Evolutionary conservation across 2,329 filamentous ascomycete species (phyloP).

Genomic region (Aspergillus neotritici): DNA sequence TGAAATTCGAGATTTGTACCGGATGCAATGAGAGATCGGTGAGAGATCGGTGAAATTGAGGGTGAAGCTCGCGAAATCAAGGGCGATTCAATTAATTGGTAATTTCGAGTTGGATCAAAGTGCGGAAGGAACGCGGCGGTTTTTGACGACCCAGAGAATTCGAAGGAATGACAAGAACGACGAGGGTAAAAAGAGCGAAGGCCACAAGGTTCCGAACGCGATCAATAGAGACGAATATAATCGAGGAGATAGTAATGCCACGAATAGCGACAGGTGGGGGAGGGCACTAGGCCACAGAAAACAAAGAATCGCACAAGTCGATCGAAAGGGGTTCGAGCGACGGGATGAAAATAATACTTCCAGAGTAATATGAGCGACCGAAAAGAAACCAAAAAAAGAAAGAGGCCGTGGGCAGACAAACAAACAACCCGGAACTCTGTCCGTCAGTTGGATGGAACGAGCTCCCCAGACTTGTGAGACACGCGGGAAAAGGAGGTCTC

Average conservation of each 20-base stretch:
- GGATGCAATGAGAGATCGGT: background rate
- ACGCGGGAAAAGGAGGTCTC: constrained; percentile 28
- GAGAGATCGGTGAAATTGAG: too few relatives aligned
- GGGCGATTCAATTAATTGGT: too few relatives aligned
- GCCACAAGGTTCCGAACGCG: constrained; percentile 5
- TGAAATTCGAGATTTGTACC: constrained; percentile 7
- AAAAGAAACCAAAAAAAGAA: constrained; percentile 12
- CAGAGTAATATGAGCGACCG: constrained; percentile 22
- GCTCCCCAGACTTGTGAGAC: constrained; percentile 25
- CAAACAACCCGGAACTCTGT: constrained; percentile 9
- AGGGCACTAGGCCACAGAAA: constrained; percentile 1
- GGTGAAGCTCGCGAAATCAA: too few relatives aligned
- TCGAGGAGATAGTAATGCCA: constrained; percentile 13
- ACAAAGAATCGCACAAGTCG: constrained; percentile 15
- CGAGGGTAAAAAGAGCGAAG: constrained; percentile 5
- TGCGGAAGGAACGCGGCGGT: too few relatives aligned
- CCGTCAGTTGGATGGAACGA: constrained; percentile 10
- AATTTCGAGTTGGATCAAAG: too few relatives aligned
- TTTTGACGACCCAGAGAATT: background rate
- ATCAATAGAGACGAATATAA: constrained; percentile 5
- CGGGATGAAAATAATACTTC: constrained; percentile 24
- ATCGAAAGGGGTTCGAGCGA: constrained; percentile 12
- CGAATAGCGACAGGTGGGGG: constrained; percentile 14
- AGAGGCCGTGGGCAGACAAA: constrained; percentile 4
- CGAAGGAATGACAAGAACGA: background rate